A percentile compares a stretch with the other conserved stretches of the same genome.
phyloP scores from a whole-genome alignment of 2,329 filamentous ascomycete genomes.

The Thielaviopsis populi region DNA sequence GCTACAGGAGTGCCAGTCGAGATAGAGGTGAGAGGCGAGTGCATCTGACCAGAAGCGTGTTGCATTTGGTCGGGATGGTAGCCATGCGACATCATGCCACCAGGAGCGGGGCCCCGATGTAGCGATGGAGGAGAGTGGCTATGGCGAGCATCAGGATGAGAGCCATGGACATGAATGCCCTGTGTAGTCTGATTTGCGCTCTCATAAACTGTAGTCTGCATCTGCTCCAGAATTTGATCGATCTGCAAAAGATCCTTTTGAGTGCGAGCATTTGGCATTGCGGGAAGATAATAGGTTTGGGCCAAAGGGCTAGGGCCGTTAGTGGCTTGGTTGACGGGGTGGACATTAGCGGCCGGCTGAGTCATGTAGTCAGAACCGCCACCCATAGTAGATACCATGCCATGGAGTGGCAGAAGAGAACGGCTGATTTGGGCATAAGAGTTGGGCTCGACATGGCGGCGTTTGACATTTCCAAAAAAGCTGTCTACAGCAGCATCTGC shows the following conservation, averaged over 20 bases:
- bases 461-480: constrained; percentile 87
- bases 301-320: constrained; percentile 41
- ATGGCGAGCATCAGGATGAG: constrained; percentile 46
- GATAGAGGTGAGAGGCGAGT: constrained; percentile 43
- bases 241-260: constrained; percentile 91
- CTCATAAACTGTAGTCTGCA: constrained; percentile 92
- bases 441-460: constrained; percentile 71
- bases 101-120: constrained; percentile 21
- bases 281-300: constrained; percentile 67
- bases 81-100: constrained; percentile 19
- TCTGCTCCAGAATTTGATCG: constrained; percentile 87
- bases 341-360: constrained; percentile 28
- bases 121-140: constrained; percentile 38
- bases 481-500: constrained; percentile 71
- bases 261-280: constrained; percentile 75
- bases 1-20: constrained; percentile 59
- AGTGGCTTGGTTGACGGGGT: constrained; percentile 38
- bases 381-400: constrained; percentile 48
- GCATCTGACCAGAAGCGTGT: constrained; percentile 38
- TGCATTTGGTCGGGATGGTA: constrained; percentile 18
- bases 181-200: constrained; percentile 70
- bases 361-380: constrained; percentile 41
- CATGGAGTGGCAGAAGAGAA: constrained; percentile 68
- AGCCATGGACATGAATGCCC: constrained; percentile 61
- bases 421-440: constrained; percentile 89